Conservation (phyloP, 2,329 filamentous ascomycete genomes). For the Alternaria gansuensis region DNA sequence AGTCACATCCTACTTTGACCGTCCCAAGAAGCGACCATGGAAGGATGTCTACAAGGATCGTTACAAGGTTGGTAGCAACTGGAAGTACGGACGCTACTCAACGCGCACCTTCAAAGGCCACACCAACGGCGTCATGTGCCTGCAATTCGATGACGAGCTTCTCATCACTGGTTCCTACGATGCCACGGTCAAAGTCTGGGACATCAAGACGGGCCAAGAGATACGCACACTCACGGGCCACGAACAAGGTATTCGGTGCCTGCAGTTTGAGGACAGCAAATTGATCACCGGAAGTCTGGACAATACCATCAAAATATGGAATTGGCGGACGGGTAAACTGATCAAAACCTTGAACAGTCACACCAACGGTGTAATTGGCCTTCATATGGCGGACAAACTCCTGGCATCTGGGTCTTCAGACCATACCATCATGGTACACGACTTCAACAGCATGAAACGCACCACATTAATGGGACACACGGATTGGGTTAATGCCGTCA, state of each 20-base stretch:
- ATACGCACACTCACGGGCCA: conserved; percentile 87
- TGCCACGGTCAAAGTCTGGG: conserved; percentile 94
- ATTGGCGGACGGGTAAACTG: conserved; percentile 90
- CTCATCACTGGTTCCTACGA: conserved; percentile 96
- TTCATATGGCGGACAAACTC: conserved; percentile 86
- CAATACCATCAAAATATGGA: conserved; percentile 90
- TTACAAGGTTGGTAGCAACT: conserved; percentile 95
- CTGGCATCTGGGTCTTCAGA: conserved; percentile 91
- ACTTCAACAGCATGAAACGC: conserved; percentile 83
- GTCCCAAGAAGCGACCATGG: conserved; percentile 72
- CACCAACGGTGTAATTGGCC: conserved; percentile 80
- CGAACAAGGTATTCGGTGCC: conserved; percentile 80
- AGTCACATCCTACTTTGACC: conserved; percentile 61
- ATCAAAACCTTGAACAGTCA: conserved; percentile 84
- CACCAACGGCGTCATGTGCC: conserved; percentile 83
- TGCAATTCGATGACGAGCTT: conserved; percentile 86
- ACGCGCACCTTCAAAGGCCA: conserved; percentile 87
- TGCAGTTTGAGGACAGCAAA: conserved; percentile 93
- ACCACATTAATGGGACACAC: conserved; percentile 83
- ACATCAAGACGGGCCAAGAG: conserved; percentile 86
- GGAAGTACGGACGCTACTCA: conserved; percentile 92
- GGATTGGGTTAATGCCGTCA: conserved; percentile 97
- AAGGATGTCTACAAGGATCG: conserved; percentile 97
- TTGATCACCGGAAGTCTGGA: conserved; percentile 92
- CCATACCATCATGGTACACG: conserved; percentile 89